Evolutionary conservation across 495 filamentous ascomycete genomes (phyloP).

Genomic region (Aspergillus wentii): DNA sequence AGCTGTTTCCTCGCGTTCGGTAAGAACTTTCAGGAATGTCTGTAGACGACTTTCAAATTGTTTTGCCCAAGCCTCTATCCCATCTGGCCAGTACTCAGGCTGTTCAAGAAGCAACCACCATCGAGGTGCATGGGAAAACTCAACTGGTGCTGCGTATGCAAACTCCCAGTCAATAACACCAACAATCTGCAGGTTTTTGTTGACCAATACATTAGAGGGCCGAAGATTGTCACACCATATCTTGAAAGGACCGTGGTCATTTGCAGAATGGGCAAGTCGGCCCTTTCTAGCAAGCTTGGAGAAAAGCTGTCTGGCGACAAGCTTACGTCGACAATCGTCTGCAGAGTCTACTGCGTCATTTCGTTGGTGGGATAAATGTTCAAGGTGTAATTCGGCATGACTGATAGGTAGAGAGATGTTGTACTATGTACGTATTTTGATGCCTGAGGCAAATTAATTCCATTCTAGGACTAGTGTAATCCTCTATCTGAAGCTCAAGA

Average conservation of each 20-base stretch:
- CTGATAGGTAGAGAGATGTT: too few species aligned
- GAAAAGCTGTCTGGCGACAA: slow-evolving; percentile 37
- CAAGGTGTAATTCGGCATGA: slow-evolving; percentile 40
- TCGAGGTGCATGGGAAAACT: slow-evolving; percentile 26
- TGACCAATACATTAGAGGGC: slow-evolving; percentile 19
- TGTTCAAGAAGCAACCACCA: slow-evolving; percentile 39
- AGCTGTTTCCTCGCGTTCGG: slow-evolving; percentile 7
- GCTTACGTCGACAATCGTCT: slow-evolving; percentile 38
- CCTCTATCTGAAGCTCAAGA: not conserved
- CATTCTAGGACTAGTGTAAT: slow-evolving; percentile 4
- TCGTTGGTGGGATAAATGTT: slow-evolving; percentile 32
- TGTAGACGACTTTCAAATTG: slow-evolving; percentile 8
- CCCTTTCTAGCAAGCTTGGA: slow-evolving; percentile 24
- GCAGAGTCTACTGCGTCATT: slow-evolving; percentile 35
- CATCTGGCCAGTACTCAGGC: slow-evolving; percentile 27
- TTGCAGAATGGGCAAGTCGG: slow-evolving; percentile 2
- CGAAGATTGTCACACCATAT: slow-evolving; percentile 23
- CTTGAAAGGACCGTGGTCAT: slow-evolving; percentile 11
- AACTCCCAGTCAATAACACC: slow-evolving; percentile 15
- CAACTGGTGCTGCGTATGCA: slow-evolving; percentile 13
- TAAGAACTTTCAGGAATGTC: slow-evolving; percentile 11
- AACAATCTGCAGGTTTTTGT: slow-evolving; percentile 8
- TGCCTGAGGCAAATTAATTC: slow-evolving; percentile 2
- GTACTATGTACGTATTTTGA: not conserved
- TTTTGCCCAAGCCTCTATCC: slow-evolving; percentile 12